These are phyloP conservation scores for Aspergillus costaricaensis DNA, from an alignment of 2,329 filamentous ascomycete species.

Conservation along the genomic window DNA sequence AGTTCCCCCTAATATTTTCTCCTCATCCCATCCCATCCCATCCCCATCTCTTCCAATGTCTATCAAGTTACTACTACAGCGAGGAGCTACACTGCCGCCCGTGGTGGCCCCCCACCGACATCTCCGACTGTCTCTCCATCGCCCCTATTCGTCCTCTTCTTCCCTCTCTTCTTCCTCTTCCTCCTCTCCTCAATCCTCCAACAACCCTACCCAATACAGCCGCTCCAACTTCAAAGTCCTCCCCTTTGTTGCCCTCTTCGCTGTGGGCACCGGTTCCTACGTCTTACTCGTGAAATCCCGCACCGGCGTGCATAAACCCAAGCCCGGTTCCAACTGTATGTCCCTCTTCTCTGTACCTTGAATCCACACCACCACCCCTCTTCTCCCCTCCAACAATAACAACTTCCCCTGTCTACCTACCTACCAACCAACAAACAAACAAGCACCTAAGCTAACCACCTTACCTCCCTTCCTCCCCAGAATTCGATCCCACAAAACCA, in stretches of 20 bases:
- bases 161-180: slow-evolving; percentile 13
- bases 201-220: slow-evolving; percentile 27
- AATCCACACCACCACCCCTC: background rate
- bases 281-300: slow-evolving; percentile 53
- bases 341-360: background rate
- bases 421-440: background rate
- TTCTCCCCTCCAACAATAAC: background rate
- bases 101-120: slow-evolving; percentile 17
- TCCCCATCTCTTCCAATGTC: background rate
- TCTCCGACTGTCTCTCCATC: slow-evolving; percentile 16
- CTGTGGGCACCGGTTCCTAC: slow-evolving; percentile 53
- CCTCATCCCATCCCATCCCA: background rate
- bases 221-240: slow-evolving; percentile 45
- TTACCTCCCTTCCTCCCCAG: background rate
- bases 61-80: background rate
- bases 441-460: background rate
- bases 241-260: slow-evolving; percentile 48
- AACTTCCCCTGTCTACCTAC: slow-evolving; percentile 45
- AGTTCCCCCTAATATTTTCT: background rate
- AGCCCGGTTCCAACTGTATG: slow-evolving; percentile 50
- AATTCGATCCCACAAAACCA: background rate
- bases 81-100: background rate
- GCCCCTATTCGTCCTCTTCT: slow-evolving; percentile 17
- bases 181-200: slow-evolving; percentile 12
- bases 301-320: slow-evolving; percentile 49